Percentiles rank a stretch among this genome's conserved stretches.
Evolutionary conservation across 2,329 filamentous ascomycete species (phyloP).

Genomic region (Colletotrichum sp.): DNA sequence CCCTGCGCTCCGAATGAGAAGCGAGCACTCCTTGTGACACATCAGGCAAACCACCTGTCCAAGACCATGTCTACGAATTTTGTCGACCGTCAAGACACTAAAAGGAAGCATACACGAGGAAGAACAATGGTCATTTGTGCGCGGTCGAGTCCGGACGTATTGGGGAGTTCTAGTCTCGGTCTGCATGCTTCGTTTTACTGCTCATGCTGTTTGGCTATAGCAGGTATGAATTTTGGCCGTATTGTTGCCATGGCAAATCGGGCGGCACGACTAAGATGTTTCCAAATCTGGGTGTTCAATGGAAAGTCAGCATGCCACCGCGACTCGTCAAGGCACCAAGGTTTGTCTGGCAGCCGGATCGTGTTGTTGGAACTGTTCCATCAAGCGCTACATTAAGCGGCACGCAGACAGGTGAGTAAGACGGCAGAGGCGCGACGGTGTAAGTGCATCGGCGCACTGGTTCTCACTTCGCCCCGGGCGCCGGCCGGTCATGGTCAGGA

Average conservation of each 20-base stretch:
- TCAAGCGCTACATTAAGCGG: not conserved
- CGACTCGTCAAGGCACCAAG: not conserved
- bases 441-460: not conserved
- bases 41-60: not conserved
- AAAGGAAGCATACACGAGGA: not conserved
- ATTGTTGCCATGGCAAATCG: not conserved
- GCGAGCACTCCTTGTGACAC: not conserved
- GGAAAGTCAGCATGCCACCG: not conserved
- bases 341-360: not conserved
- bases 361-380: not conserved
- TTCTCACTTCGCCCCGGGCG: not conserved
- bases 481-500: not conserved
- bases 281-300: not conserved
- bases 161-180: not conserved
- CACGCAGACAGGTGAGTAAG: not conserved
- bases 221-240: not conserved
- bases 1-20: not conserved
- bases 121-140: not conserved
- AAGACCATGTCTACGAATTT: not conserved
- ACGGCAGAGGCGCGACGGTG: not conserved
- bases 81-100: not conserved
- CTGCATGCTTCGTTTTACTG: not conserved
- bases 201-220: not conserved
- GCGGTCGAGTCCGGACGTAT: not conserved
- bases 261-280: not conserved